phyloP scores from a whole-genome alignment of 805 yeast genomes.

The Suhomyces faveliae region DNA sequence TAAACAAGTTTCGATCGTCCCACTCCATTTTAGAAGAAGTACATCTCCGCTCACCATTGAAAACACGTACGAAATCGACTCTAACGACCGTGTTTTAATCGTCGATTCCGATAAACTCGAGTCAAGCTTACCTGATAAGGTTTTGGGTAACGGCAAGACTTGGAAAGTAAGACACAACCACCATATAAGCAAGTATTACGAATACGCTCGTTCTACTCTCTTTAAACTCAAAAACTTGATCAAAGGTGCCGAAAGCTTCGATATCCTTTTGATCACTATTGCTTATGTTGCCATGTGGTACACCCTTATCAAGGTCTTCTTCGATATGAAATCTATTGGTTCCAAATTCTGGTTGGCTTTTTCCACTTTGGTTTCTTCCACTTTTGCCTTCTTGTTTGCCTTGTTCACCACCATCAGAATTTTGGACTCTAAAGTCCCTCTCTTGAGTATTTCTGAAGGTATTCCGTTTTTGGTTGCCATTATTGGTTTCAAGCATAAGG shows the following conservation, averaged over 20 bases:
- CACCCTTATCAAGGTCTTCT: conserved; percentile 70
- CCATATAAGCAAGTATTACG: conserved; percentile 55
- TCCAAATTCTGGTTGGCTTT: conserved; percentile 86
- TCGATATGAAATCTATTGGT: conserved; percentile 74
- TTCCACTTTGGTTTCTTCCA: conserved; percentile 73
- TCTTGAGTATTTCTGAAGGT: conserved; percentile 81
- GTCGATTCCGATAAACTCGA: conserved; percentile 29
- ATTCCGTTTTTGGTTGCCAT: conserved; percentile 90
- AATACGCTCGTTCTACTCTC: conserved; percentile 43
- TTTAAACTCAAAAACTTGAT: conserved; percentile 45
- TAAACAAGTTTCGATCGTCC: conserved; percentile 49
- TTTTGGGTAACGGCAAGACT: conserved; percentile 43
- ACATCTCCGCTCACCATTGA: conserved; percentile 40
- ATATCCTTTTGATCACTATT: conserved; percentile 69
- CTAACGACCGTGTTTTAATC: conserved; percentile 44
- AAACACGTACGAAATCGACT: conserved; percentile 36
- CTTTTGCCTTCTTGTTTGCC: conserved; percentile 82
- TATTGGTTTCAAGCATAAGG: conserved; percentile 87
- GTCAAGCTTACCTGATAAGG: conserved; percentile 22
- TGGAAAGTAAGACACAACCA: conserved; percentile 64
- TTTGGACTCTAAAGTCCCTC: conserved; percentile 61
- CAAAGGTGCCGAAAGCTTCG: conserved; percentile 79
- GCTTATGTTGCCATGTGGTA: conserved; percentile 90
- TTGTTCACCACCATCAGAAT: conserved; percentile 55
- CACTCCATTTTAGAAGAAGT: conserved; percentile 54